phyloP scores from a whole-genome alignment of 441 rosid species.

The Sinapis alba region DNA sequence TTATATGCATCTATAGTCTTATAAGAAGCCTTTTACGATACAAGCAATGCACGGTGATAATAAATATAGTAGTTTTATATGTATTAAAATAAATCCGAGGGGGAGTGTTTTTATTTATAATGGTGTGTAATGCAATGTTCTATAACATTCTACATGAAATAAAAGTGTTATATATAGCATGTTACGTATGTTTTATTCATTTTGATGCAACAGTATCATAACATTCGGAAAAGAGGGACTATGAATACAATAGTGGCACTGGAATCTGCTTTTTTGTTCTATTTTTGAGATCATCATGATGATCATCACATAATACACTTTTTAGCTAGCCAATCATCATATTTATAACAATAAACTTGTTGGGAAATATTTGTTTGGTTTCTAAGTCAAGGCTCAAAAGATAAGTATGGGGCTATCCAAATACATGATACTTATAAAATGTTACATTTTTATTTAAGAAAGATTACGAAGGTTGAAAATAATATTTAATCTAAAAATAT shows the following conservation, averaged over 20 bases:
- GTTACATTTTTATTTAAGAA: neutral
- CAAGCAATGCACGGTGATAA: neutral
- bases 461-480: neutral
- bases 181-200: neutral
- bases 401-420: neutral
- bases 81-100: constrained; percentile 22
- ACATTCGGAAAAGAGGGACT: constrained; percentile 5
- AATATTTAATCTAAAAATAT: neutral
- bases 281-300: neutral
- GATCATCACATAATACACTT: neutral
- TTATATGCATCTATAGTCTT: constrained; percentile 19
- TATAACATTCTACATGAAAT: constrained; percentile 20
- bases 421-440: neutral
- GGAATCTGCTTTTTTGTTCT: constrained; percentile 8
- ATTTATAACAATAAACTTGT: neutral
- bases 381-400: neutral
- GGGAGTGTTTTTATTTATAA: constrained; percentile 15
- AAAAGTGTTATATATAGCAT: constrained; percentile 8
- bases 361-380: neutral
- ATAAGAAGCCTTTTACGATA: constrained; percentile 22
- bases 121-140: constrained; percentile 20
- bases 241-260: neutral
- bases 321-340: neutral
- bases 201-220: neutral
- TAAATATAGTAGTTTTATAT: constrained; percentile 16